Base-by-base conservation (phyloP, 805 yeast genomes). In the Wickerhamiella bombiphila region DNA sequence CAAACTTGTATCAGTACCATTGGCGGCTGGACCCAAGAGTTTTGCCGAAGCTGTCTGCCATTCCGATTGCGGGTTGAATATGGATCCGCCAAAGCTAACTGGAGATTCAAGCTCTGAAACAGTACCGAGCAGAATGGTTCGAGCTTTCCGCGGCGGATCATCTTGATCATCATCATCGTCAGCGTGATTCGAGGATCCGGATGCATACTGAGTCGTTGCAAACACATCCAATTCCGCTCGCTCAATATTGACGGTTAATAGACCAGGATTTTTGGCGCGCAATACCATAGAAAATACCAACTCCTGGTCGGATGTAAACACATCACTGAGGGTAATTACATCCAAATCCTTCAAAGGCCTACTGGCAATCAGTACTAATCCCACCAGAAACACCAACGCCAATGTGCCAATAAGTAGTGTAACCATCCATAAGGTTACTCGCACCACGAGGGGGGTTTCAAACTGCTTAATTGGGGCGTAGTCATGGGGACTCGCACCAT, bases 181-280 rank as follows among this genome's bases (percentile, higher is more conserved):
- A 22, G 47, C 49, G 13, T 47, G 46, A 26, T 42, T 45, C n/a
- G n/a, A n/a, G n/a, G n/a, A n/a, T n/a, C n/a, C n/a, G n/a, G n/a
- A n/a, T 13, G 44, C 45, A 35, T 49, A 45, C 13, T 44, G 39
- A 8, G 58, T 43, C 22, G 55, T 55, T 2, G 63, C 96, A 63
- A 88, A 88, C 2, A 88, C 64, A 54, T 88, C 96, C 30, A 88
- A 57, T 46, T 81, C 88, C 7, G 77, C 76, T 11, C 73, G 71
- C 30, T 64, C 62, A 2, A 86, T 64, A 2, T 63, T 60, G 4
- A 85, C 72, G 2, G 79, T 66, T 46, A 85, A 64, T 58, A 86
- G 69, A 0, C 96, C 94, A 0, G 95, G 95, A 54, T 88, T 88
- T 49, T 76, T 72, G 0, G 93, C 93, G 42, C 74, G 78, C 17